A percentile compares a stretch with the other conserved stretches of the same genome.
Conservation (phyloP, 2,329 filamentous ascomycete species). For the Aspergillus ustus region DNA sequence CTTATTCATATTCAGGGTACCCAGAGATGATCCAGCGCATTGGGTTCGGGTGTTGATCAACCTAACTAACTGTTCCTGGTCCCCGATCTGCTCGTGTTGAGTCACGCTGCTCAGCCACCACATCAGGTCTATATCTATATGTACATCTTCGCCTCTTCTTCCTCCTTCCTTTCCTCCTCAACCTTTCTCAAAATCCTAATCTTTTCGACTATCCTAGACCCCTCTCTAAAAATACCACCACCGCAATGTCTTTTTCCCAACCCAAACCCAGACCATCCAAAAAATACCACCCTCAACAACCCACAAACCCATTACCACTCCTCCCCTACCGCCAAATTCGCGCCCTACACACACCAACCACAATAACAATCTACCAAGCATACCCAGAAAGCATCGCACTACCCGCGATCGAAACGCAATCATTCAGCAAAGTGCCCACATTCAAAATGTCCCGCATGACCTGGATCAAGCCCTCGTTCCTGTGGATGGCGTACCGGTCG, state of each 20-base stretch:
- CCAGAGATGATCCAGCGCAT: no score
- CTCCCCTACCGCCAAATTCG: constrained; percentile 56
- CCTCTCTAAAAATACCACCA: background rate
- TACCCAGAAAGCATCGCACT: constrained; percentile 59
- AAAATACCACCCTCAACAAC: background rate
- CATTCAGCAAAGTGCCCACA: constrained; percentile 49
- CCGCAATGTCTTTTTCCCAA: background rate
- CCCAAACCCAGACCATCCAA: background rate
- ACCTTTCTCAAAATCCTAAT: background rate
- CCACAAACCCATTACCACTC: background rate
- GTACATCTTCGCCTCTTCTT: background rate
- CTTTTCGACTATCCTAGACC: background rate
- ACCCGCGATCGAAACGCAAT: constrained; percentile 57
- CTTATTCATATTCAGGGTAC: no score
- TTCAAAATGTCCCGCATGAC: constrained; percentile 64
- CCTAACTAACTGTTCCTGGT: background rate
- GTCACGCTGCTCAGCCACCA: background rate
- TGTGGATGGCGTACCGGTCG: constrained; percentile 68
- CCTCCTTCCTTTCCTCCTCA: background rate
- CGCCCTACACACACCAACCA: constrained; percentile 54
- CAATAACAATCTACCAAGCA: constrained; percentile 67
- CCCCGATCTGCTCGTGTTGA: background rate
- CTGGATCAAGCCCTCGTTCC: constrained; percentile 68
- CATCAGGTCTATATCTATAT: background rate
- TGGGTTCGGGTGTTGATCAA: background rate